These are phyloP conservation scores for Aspergillus amoenus DNA, from an alignment of 2,329 filamentous ascomycete genomes.

Conservation along the genomic window DNA sequence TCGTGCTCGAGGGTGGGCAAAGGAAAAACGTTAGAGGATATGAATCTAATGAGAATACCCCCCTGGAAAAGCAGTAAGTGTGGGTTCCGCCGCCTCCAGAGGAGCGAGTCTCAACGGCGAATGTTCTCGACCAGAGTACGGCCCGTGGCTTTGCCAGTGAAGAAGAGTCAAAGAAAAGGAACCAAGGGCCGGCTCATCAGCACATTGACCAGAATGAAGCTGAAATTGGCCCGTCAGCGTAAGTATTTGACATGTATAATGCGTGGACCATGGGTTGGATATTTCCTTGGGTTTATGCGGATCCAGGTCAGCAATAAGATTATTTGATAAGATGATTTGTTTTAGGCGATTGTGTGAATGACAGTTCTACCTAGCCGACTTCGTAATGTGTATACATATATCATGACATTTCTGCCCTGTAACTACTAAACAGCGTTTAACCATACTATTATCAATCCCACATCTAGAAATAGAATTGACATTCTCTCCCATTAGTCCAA, in stretches of 20 bases:
- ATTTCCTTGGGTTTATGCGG: background rate
- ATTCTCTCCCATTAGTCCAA: too few species aligned
- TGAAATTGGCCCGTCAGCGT: background rate
- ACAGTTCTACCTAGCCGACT: too few species aligned
- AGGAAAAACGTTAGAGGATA: conserved; percentile 69
- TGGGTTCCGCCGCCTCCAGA: conserved; percentile 34
- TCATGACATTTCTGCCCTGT: too few species aligned
- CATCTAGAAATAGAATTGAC: too few species aligned
- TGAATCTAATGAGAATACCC: conserved; percentile 64
- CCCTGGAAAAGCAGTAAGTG: conserved; percentile 59
- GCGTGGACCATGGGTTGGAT: background rate
- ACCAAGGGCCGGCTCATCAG: conserved; percentile 16
- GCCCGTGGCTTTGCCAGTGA: conserved; percentile 19
- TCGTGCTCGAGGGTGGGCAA: conserved; percentile 65
- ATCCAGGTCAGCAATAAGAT: background rate
- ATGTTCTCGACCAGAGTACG: conserved; percentile 18
- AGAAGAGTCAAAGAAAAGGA: conserved; percentile 17
- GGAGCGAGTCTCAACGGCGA: conserved; percentile 23
- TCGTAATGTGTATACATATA: background rate
- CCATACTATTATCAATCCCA: too few species aligned
- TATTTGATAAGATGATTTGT: background rate
- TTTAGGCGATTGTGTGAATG: background rate
- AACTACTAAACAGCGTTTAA: too few species aligned
- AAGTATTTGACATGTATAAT: background rate
- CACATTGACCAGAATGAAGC: conserved; percentile 22